A percentile compares a stretch with the other conserved stretches of the same genome.
These are phyloP conservation scores for Besnoitia besnoiti DNA, from an alignment of 169 alveolate species.

Conservation along the genomic window DNA sequence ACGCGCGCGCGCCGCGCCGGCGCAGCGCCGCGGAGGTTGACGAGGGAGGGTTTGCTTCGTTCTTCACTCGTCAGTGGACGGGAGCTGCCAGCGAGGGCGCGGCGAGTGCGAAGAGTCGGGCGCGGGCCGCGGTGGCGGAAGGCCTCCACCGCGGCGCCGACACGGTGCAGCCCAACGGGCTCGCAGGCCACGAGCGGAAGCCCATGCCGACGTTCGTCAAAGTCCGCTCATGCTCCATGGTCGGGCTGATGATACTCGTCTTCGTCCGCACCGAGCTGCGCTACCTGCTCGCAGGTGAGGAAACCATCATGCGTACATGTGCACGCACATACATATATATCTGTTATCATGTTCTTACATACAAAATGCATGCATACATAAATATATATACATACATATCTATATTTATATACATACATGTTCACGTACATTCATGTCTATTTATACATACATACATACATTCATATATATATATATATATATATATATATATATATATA, in stretches of 20 bases:
- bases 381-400: too few relatives aligned
- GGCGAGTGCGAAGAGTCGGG: not conserved
- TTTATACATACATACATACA: not conserved
- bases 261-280: constrained; percentile 41
- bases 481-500: too few relatives aligned
- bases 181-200: not conserved
- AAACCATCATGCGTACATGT: too few relatives aligned
- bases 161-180: not conserved
- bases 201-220: constrained; percentile 22
- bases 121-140: not conserved
- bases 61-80: not conserved
- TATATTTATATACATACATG: too few relatives aligned
- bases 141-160: not conserved
- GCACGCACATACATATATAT: too few relatives aligned
- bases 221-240: constrained; percentile 46
- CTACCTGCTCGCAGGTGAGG: constrained; percentile 23
- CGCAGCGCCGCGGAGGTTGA: not conserved
- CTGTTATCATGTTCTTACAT: too few relatives aligned
- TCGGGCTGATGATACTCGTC: constrained; percentile 37
- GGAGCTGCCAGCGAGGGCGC: too few relatives aligned
- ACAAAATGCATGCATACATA: too few relatives aligned
- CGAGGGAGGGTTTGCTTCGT: not conserved
- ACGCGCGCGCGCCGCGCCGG: too few relatives aligned
- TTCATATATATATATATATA: too few relatives aligned
- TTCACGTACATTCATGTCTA: too few relatives aligned